A percentile compares a stretch with the other conserved stretches of the same genome.
Evolutionary conservation across 2,329 filamentous ascomycete genomes (phyloP).

Genomic region (Lasiodiplodia sp.): DNA sequence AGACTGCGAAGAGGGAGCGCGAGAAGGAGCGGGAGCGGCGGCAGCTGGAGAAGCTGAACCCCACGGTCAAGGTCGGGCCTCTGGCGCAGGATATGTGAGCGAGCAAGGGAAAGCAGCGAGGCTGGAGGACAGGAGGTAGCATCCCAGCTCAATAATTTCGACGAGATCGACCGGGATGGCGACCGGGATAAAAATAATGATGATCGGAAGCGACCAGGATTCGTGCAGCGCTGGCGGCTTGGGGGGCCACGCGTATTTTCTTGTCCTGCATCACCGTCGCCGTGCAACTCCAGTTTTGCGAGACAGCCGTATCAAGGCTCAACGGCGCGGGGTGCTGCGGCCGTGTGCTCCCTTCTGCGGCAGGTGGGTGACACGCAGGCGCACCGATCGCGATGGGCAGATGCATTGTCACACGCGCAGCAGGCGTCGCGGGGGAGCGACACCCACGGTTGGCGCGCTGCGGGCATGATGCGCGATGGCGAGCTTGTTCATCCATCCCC

Average conservation of each 20-base stretch:
- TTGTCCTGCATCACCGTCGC: slow-evolving; percentile 23
- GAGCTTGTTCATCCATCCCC: slow-evolving; percentile 23
- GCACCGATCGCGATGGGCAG: slow-evolving; percentile 1
- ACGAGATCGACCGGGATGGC: slow-evolving; percentile 24
- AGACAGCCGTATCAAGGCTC: slow-evolving; percentile 1
- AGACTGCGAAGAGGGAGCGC: slow-evolving; percentile 42
- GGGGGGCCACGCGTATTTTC: slow-evolving; percentile 13
- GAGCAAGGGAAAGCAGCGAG: background rate
- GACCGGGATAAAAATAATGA: slow-evolving; percentile 26
- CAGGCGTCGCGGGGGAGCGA: slow-evolving; percentile 4
- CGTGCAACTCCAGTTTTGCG: slow-evolving; percentile 26
- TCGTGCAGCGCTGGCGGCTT: slow-evolving; percentile 24
- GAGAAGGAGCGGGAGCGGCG: slow-evolving; percentile 49
- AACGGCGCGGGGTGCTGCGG: slow-evolving; percentile 6
- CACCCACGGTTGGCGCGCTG: background rate
- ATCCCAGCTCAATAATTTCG: slow-evolving; percentile 23
- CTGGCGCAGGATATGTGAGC: slow-evolving; percentile 5
- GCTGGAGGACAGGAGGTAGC: slow-evolving; percentile 16
- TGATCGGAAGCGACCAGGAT: slow-evolving; percentile 22
- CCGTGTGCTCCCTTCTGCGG: background rate
- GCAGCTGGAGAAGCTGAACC: slow-evolving; percentile 49
- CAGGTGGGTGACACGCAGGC: background rate
- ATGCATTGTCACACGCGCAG: slow-evolving; percentile 11
- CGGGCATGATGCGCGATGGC: background rate
- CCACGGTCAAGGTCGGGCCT: slow-evolving; percentile 23